Evolutionary conservation across 192 early-diverging fungal species (phyloP).

Genomic region (Mortierella claussenii): DNA sequence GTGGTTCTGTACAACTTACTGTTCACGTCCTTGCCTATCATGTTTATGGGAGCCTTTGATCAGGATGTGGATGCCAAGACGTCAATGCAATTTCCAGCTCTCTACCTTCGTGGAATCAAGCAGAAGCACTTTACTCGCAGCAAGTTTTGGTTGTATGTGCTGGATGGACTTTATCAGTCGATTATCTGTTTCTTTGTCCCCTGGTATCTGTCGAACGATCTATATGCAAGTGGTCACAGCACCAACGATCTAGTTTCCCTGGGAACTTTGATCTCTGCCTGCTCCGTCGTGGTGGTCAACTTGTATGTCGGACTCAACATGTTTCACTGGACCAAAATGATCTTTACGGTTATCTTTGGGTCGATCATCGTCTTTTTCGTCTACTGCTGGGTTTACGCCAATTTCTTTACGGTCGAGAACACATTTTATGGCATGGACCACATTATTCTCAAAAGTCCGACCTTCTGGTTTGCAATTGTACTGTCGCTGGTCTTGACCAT

Average conservation of each 20-base stretch:
- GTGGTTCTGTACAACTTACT: constrained; percentile 89
- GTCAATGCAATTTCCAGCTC: constrained; percentile 76
- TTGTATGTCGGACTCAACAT: constrained; percentile 80
- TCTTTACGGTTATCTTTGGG: constrained; percentile 60
- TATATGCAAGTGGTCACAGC: constrained; percentile 57
- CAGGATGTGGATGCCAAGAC: constrained; percentile 79
- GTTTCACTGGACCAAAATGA: constrained; percentile 81
- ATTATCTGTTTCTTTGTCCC: constrained; percentile 75
- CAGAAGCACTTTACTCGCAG: constrained; percentile 76
- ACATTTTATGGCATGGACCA: constrained; percentile 63
- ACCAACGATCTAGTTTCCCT: constrained; percentile 73
- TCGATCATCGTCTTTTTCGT: constrained; percentile 52
- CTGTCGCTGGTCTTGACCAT: constrained; percentile 71
- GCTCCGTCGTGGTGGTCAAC: constrained; percentile 80
- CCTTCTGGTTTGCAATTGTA: constrained; percentile 77
- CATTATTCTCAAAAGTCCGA: constrained; percentile 69
- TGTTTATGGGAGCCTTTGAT: constrained; percentile 82
- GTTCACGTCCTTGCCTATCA: constrained; percentile 87
- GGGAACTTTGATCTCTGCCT: constrained; percentile 78
- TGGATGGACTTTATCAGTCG: constrained; percentile 81
- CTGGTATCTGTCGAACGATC: constrained; percentile 59
- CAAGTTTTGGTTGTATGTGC: constrained; percentile 80
- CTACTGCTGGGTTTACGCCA: constrained; percentile 55
- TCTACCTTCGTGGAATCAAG: constrained; percentile 81
- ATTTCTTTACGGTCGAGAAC: constrained; percentile 50